phyloP scores from a whole-genome alignment of 2,329 filamentous ascomycete species.

The Dissoconium aciculare region DNA sequence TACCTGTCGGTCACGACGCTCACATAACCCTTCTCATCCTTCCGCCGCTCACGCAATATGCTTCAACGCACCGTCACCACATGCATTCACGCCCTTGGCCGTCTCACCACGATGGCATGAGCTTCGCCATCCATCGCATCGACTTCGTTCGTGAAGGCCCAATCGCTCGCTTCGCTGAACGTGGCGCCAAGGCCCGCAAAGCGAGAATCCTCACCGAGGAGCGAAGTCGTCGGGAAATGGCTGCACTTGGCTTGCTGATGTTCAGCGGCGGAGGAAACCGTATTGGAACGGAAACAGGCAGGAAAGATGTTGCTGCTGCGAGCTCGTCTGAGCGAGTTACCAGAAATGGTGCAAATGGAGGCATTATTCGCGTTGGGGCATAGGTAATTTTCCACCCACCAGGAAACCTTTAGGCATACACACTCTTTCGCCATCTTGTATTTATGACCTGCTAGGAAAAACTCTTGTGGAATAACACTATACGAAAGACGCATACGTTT shows the following conservation, averaged over 20 bases:
- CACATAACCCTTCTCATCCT: conserved; percentile 79
- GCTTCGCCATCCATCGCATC: conserved; percentile 68
- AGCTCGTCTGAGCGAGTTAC: no score
- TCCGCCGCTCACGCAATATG: conserved; percentile 63
- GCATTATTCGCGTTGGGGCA: no score
- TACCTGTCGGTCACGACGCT: conserved; percentile 58
- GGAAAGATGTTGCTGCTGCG: no score
- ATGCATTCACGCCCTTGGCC: conserved; percentile 71
- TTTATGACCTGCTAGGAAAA: no score
- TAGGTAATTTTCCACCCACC: no score
- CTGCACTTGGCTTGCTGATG: conserved; percentile 18
- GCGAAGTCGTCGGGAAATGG: conserved; percentile 20
- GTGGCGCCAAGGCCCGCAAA: conserved; percentile 34
- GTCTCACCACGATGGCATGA: conserved; percentile 67
- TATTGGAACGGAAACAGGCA: conserved; percentile 5
- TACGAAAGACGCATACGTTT: no score
- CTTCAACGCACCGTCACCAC: conserved; percentile 59
- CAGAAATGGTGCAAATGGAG: no score
- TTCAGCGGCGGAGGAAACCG: conserved; percentile 6
- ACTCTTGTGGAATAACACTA: no score
- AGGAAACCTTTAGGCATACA: no score
- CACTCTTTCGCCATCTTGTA: no score
- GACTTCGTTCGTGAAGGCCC: conserved; percentile 72
- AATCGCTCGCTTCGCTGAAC: conserved; percentile 31
- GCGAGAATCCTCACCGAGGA: conserved; percentile 32